Evolutionary conservation across 768 basidiomycete species (phyloP).

Genomic region (Lepiota subincarnata): DNA sequence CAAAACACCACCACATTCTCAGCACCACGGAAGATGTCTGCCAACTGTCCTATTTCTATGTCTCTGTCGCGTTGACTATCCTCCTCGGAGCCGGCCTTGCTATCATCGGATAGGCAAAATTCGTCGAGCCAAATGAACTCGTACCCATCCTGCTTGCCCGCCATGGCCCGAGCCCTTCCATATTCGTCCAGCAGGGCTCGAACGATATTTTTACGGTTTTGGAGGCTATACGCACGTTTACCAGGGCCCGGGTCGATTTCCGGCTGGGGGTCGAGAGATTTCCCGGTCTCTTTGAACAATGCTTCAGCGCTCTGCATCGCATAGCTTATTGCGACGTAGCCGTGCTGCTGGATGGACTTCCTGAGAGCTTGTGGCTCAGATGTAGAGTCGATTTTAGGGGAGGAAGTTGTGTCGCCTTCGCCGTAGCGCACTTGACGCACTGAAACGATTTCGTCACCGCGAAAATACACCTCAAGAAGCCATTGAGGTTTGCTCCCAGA

Average conservation of each 20-base stretch:
- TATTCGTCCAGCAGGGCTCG: constrained; percentile 1
- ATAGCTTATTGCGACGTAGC: constrained; percentile 11
- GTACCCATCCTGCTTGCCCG: not conserved
- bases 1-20: constrained; percentile 7
- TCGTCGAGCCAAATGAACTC: constrained; percentile 12
- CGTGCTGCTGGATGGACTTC: not conserved
- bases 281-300: not conserved
- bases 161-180: not conserved
- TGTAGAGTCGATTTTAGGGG: not conserved
- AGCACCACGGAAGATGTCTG: constrained; percentile 10
- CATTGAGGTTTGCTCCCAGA: constrained; percentile 4
- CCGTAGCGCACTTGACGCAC: not conserved
- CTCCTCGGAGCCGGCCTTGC: not conserved
- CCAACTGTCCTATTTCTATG: constrained; percentile 1
- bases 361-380: not conserved
- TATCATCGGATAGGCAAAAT: constrained; percentile 6
- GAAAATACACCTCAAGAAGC: constrained; percentile 5
- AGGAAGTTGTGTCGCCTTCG: not conserved
- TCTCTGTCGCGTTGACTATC: not conserved
- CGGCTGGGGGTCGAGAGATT: not conserved
- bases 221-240: not conserved
- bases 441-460: not conserved
- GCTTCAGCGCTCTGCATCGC: constrained; percentile 2
- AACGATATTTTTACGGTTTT: not conserved
- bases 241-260: not conserved